Evolutionary conservation across 176 grass and related monocot species (phyloP).

Genomic region (Coix lacrymajobi): DNA sequence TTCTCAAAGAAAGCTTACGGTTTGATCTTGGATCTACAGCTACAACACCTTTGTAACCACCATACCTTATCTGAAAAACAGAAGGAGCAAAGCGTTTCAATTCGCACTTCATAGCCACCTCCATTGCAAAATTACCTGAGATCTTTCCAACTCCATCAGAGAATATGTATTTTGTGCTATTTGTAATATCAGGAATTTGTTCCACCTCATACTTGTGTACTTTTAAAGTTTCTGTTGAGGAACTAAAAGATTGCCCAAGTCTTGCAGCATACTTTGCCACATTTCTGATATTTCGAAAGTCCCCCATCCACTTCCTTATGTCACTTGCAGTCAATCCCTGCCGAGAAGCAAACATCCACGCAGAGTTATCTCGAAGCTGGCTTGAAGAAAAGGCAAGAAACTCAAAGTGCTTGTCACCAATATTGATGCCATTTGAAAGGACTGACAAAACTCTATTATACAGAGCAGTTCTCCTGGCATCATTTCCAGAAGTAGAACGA

Average conservation of each 20-base stretch:
- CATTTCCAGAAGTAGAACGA: slow-evolving; percentile 29
- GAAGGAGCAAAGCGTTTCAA: slow-evolving; percentile 62
- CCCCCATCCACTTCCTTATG: slow-evolving; percentile 85
- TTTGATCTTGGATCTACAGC: slow-evolving; percentile 63
- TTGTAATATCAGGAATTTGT: slow-evolving; percentile 62
- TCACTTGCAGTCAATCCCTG: slow-evolving; percentile 41
- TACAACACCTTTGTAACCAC: slow-evolving; percentile 87
- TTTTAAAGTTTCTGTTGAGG: slow-evolving; percentile 73
- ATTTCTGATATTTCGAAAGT: slow-evolving; percentile 73
- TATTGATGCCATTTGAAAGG: slow-evolving; percentile 64
- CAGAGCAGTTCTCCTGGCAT: slow-evolving; percentile 46
- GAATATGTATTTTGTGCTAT: slow-evolving; percentile 53
- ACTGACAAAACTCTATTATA: slow-evolving; percentile 66
- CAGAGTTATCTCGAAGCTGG: slow-evolving; percentile 88
- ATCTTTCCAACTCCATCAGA: slow-evolving; percentile 97
- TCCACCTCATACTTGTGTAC: slow-evolving; percentile 49
- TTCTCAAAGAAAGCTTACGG: slow-evolving; percentile 72
- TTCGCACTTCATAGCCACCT: slow-evolving; percentile 69
- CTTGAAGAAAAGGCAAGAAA: slow-evolving; percentile 98
- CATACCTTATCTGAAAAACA: slow-evolving; percentile 92
- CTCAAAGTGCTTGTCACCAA: slow-evolving; percentile 77
- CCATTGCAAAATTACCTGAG: slow-evolving; percentile 62
- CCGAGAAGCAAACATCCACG: slow-evolving; percentile 88
- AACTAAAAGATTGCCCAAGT: slow-evolving; percentile 87
- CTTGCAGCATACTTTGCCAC: slow-evolving; percentile 94